Evolutionary conservation across 805 yeast genomes (phyloP), one percentile per base, ranked within the genome.

Genomic region (Candida takata): DNA sequence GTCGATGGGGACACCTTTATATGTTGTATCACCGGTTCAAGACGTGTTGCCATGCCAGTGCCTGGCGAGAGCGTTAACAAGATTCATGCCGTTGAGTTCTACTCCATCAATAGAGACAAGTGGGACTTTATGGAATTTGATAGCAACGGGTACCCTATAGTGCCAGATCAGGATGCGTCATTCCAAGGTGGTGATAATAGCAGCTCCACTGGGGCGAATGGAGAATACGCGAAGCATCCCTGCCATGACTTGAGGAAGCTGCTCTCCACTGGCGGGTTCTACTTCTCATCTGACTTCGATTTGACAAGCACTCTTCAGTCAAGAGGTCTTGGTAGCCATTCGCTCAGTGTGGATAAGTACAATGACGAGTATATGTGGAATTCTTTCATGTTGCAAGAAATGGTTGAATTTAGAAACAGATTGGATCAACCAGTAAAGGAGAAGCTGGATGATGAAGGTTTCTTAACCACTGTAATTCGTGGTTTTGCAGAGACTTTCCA

Each of bases 321-420:
- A 32, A 65, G 95, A 53, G 94, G 90, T 3, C 61, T 78, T 8
- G 57, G 61, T 28, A 53, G 58, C 2, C 61, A 63, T 38, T 62
- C 75, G 0, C 50, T 73, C 32, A 67, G 76, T 33, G 60, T 63
- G 40, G 80, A 74, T 47, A 67, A 83, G 31, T 80, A 74, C 47
- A 90, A 82, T 54, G 77, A 76, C 33, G 88, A 87, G 47, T 92
- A 84, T 55, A 90, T 92, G 97, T 92, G 99, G 98, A 92, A 92
- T 57, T 72, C 83, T 7, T 90, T 84, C 56, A 75, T 92, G 79
- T 80, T 88, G 79, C 42, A 36, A 19, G 44, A 43, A 29, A 40
- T 43, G 44, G 44, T 85, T 43, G 70, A 74, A 31, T 88, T 82
- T 58, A 68, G 95, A 42, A 70, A 79, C 43, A 80, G 81, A 38